Conservation (phyloP, 306 rosid genomes). For the Datisca glomerata region DNA sequence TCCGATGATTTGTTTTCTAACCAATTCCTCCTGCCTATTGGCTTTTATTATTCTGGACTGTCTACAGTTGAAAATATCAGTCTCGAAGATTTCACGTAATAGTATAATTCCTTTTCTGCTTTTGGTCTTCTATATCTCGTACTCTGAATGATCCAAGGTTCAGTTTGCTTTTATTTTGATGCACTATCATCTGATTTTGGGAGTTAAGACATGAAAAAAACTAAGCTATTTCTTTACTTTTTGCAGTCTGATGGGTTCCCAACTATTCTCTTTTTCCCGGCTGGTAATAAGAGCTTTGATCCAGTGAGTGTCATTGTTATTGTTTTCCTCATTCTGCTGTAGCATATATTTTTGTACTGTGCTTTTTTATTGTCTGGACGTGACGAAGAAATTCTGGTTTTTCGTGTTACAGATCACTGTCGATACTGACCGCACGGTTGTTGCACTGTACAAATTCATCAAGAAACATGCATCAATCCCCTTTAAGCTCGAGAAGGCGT, state of each 20-base stretch:
- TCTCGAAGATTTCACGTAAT: no score
- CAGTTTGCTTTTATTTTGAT: no score
- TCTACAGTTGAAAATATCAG: no score
- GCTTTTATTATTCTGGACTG: no score
- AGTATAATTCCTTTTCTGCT: no score
- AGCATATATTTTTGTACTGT: neutral
- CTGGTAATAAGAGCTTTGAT: conserved; percentile 61
- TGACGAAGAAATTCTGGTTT: conserved; percentile 8
- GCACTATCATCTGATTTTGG: no score
- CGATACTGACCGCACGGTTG: conserved; percentile 83
- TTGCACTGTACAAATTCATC: conserved; percentile 87
- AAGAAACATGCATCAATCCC: conserved; percentile 92
- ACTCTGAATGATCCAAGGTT: no score
- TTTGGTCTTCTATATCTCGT: no score
- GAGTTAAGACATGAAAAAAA: no score
- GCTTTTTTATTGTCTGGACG: neutral
- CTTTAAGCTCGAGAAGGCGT: conserved; percentile 89
- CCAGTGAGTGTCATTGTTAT: conserved; percentile 27
- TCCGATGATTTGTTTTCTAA: no score
- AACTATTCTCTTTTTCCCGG: conserved; percentile 51
- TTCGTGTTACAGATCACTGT: conserved; percentile 53
- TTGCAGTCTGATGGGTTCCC: conserved; percentile 62
- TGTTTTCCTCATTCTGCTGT: neutral
- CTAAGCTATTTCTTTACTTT: no score
- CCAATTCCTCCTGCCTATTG: no score